These are phyloP conservation scores for Blechomonas ayalai DNA, from an alignment of 208 protist species.

Conservation along the genomic window DNA sequence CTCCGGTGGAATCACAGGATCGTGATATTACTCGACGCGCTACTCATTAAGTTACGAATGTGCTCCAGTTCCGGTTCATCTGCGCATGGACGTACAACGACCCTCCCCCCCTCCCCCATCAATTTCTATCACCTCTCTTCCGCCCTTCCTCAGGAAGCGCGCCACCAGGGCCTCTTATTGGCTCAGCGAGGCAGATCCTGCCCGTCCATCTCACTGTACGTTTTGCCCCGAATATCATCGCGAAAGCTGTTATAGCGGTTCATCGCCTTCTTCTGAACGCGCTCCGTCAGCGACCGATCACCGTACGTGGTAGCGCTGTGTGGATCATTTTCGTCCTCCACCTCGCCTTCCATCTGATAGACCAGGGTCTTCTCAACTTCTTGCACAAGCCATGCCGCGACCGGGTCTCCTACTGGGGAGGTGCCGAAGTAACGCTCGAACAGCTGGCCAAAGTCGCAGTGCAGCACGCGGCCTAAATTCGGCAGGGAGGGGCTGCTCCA, in stretches of 20 bases:
- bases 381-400: constrained; percentile 67
- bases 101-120: too few relatives aligned
- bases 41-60: too few relatives aligned
- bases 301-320: constrained; percentile 83
- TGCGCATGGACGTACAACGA: too few relatives aligned
- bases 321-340: constrained; percentile 88
- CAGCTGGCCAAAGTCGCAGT: constrained; percentile 44
- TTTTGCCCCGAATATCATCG: constrained; percentile 70
- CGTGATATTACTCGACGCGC: too few relatives aligned
- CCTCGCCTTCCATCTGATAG: constrained; percentile 80
- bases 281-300: constrained; percentile 66
- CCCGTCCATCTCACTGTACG: constrained; percentile 68
- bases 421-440: constrained; percentile 63
- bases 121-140: too few relatives aligned
- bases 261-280: constrained; percentile 89
- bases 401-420: constrained; percentile 45
- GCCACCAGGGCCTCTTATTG: too few relatives aligned
- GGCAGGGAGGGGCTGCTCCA: constrained; percentile 70
- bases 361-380: constrained; percentile 66
- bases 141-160: too few relatives aligned
- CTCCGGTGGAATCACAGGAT: too few relatives aligned
- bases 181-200: constrained; percentile 63
- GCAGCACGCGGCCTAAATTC: constrained; percentile 34
- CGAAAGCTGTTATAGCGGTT: constrained; percentile 82
- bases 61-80: too few relatives aligned